Base-by-base conservation (phyloP, 179 eudicot species). In the Silene coronaria region DNA sequence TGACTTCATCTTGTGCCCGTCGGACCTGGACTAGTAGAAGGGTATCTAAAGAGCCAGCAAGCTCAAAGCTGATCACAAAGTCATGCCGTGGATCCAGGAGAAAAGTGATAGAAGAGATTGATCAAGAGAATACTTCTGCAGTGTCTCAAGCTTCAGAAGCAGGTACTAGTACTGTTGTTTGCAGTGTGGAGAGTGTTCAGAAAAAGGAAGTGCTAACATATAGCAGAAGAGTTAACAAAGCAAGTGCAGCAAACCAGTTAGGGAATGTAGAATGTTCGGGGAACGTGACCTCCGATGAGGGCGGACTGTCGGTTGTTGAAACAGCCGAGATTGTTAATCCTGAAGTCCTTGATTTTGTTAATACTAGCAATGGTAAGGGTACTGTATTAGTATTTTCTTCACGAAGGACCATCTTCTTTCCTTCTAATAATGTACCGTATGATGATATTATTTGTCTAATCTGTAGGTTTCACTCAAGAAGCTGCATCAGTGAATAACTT, bases 21-120 rank as follows among this genome's bases (percentile, higher is more conserved):
- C 90, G 85, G 77, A 76, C 85, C 27, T 72, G 84, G 30, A 84
- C 87, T 71, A 67, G 87, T 13, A 26, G 75, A n/a, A 88, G 77
- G 76, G 65, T 75, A 10, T 64, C 67, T 13, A 80, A 75, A 21
- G 85, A 85, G 21, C 78, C 89, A 30, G 77, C 68, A 4, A 80
- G 80, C 81, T 71, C 79, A n/a, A 85, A 80, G 70, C 38, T 80
- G 77, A 71, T 62, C 11, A 78, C 87, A 5, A 84, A 83, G 83
- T 76, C 81, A 27, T 80, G 82, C 53, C 81, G 85, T 6, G 81
- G 58, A 55, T 38, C 89, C 58, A 79, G 77, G 70, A 82, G 75
- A 61, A 79, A 62, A 26, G 59, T 76, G 3, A 71, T 38, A 2
- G 75, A 74, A 53, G 87, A 83, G 7, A 66, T 60, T 32, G 86